phyloP scores from a whole-genome alignment of 2,329 filamentous ascomycete species.

The Hyphodiscus sp. region DNA sequence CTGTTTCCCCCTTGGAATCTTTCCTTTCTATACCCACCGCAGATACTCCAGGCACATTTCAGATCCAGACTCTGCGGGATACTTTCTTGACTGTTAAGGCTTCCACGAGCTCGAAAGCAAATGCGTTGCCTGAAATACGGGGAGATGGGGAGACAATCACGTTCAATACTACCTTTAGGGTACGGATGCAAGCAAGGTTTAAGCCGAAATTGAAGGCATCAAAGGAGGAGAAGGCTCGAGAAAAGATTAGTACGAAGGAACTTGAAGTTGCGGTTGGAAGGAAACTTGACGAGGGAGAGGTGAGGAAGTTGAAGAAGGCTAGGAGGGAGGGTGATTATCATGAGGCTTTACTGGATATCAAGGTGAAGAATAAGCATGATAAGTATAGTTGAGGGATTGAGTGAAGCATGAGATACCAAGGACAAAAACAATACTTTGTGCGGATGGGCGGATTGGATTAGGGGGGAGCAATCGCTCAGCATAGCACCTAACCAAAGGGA shows the following conservation, averaged over 20 bases:
- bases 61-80: constrained; percentile 65
- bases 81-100: constrained; percentile 62
- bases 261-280: constrained; percentile 76
- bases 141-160: constrained; percentile 65
- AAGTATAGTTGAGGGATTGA: constrained; percentile 53
- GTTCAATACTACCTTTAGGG: constrained; percentile 66
- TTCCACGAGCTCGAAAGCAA: constrained; percentile 39
- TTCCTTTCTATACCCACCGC: constrained; percentile 61
- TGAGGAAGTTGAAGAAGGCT: constrained; percentile 74
- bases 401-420: constrained; percentile 1
- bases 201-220: constrained; percentile 75
- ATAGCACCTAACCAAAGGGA: no score
- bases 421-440: neutral
- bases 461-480: neutral
- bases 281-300: constrained; percentile 75
- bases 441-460: neutral
- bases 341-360: constrained; percentile 77
- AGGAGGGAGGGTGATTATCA: constrained; percentile 84
- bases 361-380: constrained; percentile 89
- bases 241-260: constrained; percentile 82
- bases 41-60: constrained; percentile 64
- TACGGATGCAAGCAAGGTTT: constrained; percentile 93
- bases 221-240: constrained; percentile 75
- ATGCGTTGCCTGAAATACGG: constrained; percentile 56
- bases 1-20: constrained; percentile 77